Percentiles rank a stretch among this genome's conserved stretches.
phyloP scores from a whole-genome alignment of 805 yeast genomes.

The Clavispora carvajalis region DNA sequence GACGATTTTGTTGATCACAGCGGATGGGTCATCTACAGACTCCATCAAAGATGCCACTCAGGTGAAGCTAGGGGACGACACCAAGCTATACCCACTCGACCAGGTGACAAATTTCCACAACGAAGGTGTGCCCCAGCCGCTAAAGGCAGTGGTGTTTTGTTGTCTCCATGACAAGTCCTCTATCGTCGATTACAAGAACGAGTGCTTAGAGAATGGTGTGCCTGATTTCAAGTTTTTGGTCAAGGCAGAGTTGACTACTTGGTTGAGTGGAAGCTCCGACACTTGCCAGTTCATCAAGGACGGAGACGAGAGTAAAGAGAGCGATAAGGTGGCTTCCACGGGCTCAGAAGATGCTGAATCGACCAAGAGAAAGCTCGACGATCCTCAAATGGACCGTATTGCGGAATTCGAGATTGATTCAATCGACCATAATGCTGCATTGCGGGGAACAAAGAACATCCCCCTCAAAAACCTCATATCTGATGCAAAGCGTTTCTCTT shows the following conservation, averaged over 20 bases:
- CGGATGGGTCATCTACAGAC: conserved; percentile 13
- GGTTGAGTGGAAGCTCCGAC: conserved; percentile 68
- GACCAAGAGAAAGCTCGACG: conserved; percentile 20
- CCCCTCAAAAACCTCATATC: conserved; percentile 65
- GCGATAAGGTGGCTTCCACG: conserved; percentile 13
- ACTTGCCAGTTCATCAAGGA: conserved; percentile 50
- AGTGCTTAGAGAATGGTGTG: conserved; percentile 59
- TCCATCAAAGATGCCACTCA: conserved; percentile 32
- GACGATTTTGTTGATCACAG: conserved; percentile 19
- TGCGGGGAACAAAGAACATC: conserved; percentile 62
- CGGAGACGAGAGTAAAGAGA: conserved; percentile 1
- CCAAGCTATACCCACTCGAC: conserved; percentile 30
- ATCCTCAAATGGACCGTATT: conserved; percentile 48
- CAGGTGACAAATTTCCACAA: conserved; percentile 50
- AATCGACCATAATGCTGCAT: conserved; percentile 53
- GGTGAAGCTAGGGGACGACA: conserved; percentile 24
- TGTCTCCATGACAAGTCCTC: conserved; percentile 72
- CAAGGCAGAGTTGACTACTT: conserved; percentile 75
- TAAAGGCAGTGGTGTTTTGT: conserved; percentile 66
- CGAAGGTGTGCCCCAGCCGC: conserved; percentile 43
- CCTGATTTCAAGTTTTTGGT: conserved; percentile 76
- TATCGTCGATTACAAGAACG: conserved; percentile 75
- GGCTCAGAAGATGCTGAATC: conserved; percentile 5
- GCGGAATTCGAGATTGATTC: conserved; percentile 44
- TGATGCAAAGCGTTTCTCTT: conserved; percentile 58